phyloP scores from a whole-genome alignment of 345 rosid species.

The Gossypium ekmanianum region DNA sequence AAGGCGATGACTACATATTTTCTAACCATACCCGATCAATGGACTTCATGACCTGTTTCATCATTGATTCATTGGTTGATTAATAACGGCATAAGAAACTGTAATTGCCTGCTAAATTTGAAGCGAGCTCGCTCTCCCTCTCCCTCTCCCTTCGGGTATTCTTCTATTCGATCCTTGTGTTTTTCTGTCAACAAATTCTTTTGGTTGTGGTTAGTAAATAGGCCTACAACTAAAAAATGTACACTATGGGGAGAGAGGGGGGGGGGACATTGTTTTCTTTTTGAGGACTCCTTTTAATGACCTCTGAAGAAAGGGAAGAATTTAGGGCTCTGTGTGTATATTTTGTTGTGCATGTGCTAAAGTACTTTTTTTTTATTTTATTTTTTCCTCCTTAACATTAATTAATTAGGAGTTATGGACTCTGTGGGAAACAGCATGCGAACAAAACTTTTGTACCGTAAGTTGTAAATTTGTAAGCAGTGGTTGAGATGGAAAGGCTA shows the following conservation, averaged over 20 bases:
- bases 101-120: constrained; percentile 20
- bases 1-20: constrained; percentile 96
- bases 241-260: constrained; percentile 3
- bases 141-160: neutral
- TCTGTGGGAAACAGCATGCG: neutral
- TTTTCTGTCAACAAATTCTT: neutral
- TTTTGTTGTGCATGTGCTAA: neutral
- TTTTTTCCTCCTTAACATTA: neutral
- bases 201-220: constrained; percentile 15
- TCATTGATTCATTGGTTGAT: constrained; percentile 36
- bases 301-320: constrained; percentile 11
- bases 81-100: constrained; percentile 24
- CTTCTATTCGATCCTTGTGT: neutral
- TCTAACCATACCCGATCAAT: constrained; percentile 85
- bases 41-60: constrained; percentile 55
- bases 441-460: neutral
- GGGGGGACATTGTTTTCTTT: constrained; percentile 21
- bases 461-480: neutral
- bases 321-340: neutral
- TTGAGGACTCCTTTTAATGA: constrained; percentile 19
- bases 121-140: constrained; percentile 5
- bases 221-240: constrained; percentile 17
- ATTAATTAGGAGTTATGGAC: neutral
- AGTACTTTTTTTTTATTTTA: neutral
- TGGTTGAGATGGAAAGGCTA: neutral